Evolutionary conservation across 1,284 basidiomycete species (phyloP).

Genomic region (Tilletiaria anomala): DNA sequence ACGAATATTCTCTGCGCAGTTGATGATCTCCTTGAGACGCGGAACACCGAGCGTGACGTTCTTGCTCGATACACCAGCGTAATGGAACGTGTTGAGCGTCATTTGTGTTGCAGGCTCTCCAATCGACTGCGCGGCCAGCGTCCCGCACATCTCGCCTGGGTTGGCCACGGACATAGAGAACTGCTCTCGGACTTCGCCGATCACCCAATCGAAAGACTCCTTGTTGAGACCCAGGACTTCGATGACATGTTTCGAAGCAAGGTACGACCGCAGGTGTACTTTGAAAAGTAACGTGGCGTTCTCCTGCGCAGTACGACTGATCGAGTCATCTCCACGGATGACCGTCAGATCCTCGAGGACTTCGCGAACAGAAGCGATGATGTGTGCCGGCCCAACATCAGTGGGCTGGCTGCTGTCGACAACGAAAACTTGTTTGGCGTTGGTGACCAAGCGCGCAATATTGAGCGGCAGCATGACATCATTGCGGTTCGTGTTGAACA

Average conservation of each 20-base stretch:
- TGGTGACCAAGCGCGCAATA: slow-evolving; percentile 82
- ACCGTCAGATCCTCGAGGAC: slow-evolving; percentile 44
- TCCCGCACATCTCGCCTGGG: slow-evolving; percentile 98
- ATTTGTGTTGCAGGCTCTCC: slow-evolving; percentile 99
- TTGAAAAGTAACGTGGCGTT: slow-evolving; percentile 86
- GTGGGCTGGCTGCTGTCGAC: slow-evolving; percentile 84
- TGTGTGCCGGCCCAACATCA: slow-evolving; percentile 75
- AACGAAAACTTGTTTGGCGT: slow-evolving; percentile 92
- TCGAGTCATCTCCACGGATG: slow-evolving; percentile 57
- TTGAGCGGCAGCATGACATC: slow-evolving; percentile 54
- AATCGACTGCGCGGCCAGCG: slow-evolving; percentile 91
- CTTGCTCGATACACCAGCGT: slow-evolving; percentile 94
- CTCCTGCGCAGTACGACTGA: slow-evolving; percentile 62
- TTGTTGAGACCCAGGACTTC: slow-evolving; percentile 35
- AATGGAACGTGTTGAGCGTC: slow-evolving; percentile 95
- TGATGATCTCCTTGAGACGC: slow-evolving; percentile 95
- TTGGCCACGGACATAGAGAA: slow-evolving; percentile 68
- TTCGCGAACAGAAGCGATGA: slow-evolving; percentile 56
- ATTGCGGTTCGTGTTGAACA: slow-evolving; percentile 58
- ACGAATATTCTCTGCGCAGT: slow-evolving; percentile 95
- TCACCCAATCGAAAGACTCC: slow-evolving; percentile 88
- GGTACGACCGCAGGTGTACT: slow-evolving; percentile 46
- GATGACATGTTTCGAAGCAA: slow-evolving; percentile 36
- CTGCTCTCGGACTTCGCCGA: slow-evolving; percentile 72
- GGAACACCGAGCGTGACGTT: slow-evolving; percentile 97